phyloP scores from a whole-genome alignment of 345 rosid species.

The Abelmoschus esculentus region DNA sequence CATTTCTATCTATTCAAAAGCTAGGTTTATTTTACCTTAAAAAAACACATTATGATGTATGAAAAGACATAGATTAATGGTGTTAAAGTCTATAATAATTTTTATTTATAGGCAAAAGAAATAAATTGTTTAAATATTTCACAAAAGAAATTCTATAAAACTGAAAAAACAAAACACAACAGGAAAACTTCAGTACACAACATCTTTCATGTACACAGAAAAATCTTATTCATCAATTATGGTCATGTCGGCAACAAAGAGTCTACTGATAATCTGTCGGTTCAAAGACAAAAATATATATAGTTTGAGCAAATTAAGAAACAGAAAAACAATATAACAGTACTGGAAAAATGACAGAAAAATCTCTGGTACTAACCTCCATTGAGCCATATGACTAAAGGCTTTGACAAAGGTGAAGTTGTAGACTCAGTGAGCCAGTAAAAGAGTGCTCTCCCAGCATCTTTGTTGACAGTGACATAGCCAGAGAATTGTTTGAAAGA shows the following conservation, averaged over 20 bases:
- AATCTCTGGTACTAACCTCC: conserved; percentile 47
- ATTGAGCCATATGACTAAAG: conserved; percentile 89
- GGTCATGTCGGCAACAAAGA: conserved; percentile 29
- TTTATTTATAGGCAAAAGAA: too few relatives aligned
- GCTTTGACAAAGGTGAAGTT: conserved; percentile 47
- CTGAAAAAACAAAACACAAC: too few relatives aligned
- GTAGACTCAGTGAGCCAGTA: conserved; percentile 90
- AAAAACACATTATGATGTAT: too few relatives aligned
- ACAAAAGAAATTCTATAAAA: too few relatives aligned
- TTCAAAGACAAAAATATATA: conserved; percentile 1
- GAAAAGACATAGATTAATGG: too few relatives aligned
- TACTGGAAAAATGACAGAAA: neutral
- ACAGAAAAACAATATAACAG: conserved; percentile 25
- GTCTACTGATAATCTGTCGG: too few relatives aligned
- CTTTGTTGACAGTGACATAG: conserved; percentile 60
- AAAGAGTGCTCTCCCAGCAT: conserved; percentile 77
- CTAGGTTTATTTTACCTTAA: too few relatives aligned
- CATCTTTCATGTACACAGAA: neutral
- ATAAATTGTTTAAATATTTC: too few relatives aligned
- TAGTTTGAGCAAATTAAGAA: neutral
- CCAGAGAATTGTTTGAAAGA: conserved; percentile 89
- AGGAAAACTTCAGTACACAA: neutral
- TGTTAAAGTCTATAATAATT: too few relatives aligned
- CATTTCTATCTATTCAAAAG: conserved; percentile 14
- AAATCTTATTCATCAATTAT: neutral